Evolutionary conservation across 805 yeast genomes (phyloP).

Genomic region (Teunomyces aglyptinius): DNA sequence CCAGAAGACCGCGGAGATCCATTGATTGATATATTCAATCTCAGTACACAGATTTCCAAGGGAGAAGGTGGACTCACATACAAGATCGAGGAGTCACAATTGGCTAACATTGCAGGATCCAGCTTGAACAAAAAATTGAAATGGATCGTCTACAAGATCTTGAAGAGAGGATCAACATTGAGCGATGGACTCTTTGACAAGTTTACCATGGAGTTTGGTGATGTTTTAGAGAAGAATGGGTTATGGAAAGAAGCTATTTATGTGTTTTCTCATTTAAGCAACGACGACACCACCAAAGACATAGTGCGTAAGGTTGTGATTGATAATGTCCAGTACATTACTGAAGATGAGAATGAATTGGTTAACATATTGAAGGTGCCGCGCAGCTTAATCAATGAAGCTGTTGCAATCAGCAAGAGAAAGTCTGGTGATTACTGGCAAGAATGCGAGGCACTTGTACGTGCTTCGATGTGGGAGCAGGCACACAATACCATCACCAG

Average conservation of each 20-base stretch:
- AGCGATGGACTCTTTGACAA: slow-evolving; percentile 17
- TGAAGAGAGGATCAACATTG: slow-evolving; percentile 18
- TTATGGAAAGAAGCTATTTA: slow-evolving; percentile 60
- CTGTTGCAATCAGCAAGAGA: slow-evolving; percentile 58
- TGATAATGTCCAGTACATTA: slow-evolving; percentile 28
- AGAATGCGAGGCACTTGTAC: slow-evolving; percentile 60
- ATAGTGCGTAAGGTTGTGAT: slow-evolving; percentile 39
- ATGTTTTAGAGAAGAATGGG: slow-evolving; percentile 44
- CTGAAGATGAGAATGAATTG: slow-evolving; percentile 32
- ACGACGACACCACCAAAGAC: slow-evolving; percentile 45
- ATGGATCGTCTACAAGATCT: slow-evolving; percentile 53
- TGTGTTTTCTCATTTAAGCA: slow-evolving; percentile 55
- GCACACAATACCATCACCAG: slow-evolving; percentile 61
- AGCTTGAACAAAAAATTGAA: slow-evolving; percentile 37
- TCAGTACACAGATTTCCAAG: slow-evolving; percentile 12
- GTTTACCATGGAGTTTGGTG: slow-evolving; percentile 42
- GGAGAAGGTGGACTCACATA: neutral
- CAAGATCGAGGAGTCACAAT: neutral
- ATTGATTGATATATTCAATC: slow-evolving; percentile 20
- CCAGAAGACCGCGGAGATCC: slow-evolving; percentile 10
- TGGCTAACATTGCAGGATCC: neutral
- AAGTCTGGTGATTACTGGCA: slow-evolving; percentile 50
- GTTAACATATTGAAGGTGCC: slow-evolving; percentile 49
- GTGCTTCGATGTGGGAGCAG: slow-evolving; percentile 56
- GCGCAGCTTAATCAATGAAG: slow-evolving; percentile 44